phyloP scores from a whole-genome alignment of 2,329 filamentous ascomycete genomes.

The Lecanicillium sp. region DNA sequence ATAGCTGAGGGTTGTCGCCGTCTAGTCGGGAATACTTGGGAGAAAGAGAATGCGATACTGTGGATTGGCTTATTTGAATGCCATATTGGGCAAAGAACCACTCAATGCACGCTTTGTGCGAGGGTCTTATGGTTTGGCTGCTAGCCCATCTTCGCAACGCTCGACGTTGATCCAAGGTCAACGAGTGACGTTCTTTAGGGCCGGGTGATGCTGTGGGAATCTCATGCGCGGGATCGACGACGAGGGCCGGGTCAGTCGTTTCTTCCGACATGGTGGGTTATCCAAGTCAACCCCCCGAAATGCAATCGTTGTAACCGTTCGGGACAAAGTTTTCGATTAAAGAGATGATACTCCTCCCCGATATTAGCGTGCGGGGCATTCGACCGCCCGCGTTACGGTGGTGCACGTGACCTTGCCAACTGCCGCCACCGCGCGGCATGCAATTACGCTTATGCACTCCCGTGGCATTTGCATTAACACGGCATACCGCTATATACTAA shows the following conservation, averaged over 20 bases:
- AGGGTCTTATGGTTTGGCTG: slow-evolving; percentile 45
- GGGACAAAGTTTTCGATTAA: slow-evolving; percentile 22
- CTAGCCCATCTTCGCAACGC: slow-evolving; percentile 53
- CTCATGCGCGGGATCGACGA: slow-evolving; percentile 22
- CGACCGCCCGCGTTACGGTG: neutral
- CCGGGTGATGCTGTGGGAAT: slow-evolving; percentile 13
- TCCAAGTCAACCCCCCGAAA: slow-evolving; percentile 13
- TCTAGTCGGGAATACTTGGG: slow-evolving; percentile 55
- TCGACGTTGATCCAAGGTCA: slow-evolving; percentile 54
- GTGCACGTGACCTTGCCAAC: slow-evolving; percentile 4
- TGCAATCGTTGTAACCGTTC: slow-evolving; percentile 19
- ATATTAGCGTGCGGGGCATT: slow-evolving; percentile 12
- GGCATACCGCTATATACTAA: too few species aligned
- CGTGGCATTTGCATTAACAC: too few species aligned
- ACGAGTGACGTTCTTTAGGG: slow-evolving; percentile 46
- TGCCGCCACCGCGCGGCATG: too few species aligned
- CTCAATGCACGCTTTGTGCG: slow-evolving; percentile 54
- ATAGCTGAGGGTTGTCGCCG: slow-evolving; percentile 49
- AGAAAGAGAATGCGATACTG: slow-evolving; percentile 53
- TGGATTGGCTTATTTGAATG: slow-evolving; percentile 54
- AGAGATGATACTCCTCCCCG: slow-evolving; percentile 17
- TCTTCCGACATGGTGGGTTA: slow-evolving; percentile 24
- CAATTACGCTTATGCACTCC: too few species aligned
- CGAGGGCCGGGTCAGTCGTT: slow-evolving; percentile 29
- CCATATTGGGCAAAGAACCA: slow-evolving; percentile 52